These are phyloP conservation scores for Hyaloscypha variabilis DNA, from an alignment of 495 filamentous ascomycete genomes.

Conservation along the genomic window DNA sequence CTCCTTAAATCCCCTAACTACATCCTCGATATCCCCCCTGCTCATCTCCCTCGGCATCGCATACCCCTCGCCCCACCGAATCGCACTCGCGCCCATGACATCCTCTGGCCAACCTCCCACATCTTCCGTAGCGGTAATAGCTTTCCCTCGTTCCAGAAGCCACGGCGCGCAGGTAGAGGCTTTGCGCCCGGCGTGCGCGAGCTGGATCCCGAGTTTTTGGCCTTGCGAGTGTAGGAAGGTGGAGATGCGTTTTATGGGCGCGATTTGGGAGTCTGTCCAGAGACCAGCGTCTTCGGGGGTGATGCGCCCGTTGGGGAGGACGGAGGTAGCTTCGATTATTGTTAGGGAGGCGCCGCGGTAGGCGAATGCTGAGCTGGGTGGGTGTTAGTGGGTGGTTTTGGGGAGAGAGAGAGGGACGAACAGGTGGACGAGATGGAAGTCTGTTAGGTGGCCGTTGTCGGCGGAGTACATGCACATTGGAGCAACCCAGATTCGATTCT, in stretches of 20 bases:
- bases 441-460: slow-evolving; percentile 66
- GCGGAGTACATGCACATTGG: slow-evolving; percentile 76
- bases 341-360: slow-evolving; percentile 66
- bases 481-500: slow-evolving; percentile 67
- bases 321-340: slow-evolving; percentile 70
- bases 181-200: slow-evolving; percentile 77
- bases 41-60: slow-evolving; percentile 59
- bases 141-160: slow-evolving; percentile 41
- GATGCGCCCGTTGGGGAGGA: slow-evolving; percentile 70
- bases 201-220: slow-evolving; percentile 70
- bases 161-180: slow-evolving; percentile 66
- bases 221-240: slow-evolving; percentile 65
- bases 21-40: slow-evolving; percentile 59
- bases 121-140: slow-evolving; percentile 50
- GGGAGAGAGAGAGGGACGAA: neutral
- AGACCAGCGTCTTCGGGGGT: slow-evolving; percentile 69
- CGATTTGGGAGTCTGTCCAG: slow-evolving; percentile 72
- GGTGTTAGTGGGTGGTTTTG: slow-evolving; percentile 19
- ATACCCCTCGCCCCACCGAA: slow-evolving; percentile 42
- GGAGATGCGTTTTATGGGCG: slow-evolving; percentile 60
- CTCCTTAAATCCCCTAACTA: slow-evolving; percentile 62
- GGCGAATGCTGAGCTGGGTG: slow-evolving; percentile 58
- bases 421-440: slow-evolving; percentile 64
- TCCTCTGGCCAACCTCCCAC: slow-evolving; percentile 71
- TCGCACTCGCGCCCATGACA: slow-evolving; percentile 57